A percentile compares a stretch with the other conserved stretches of the same genome.
Conservation (phyloP, 176 grass and related monocot species). For the Eleusine indica region DNA sequence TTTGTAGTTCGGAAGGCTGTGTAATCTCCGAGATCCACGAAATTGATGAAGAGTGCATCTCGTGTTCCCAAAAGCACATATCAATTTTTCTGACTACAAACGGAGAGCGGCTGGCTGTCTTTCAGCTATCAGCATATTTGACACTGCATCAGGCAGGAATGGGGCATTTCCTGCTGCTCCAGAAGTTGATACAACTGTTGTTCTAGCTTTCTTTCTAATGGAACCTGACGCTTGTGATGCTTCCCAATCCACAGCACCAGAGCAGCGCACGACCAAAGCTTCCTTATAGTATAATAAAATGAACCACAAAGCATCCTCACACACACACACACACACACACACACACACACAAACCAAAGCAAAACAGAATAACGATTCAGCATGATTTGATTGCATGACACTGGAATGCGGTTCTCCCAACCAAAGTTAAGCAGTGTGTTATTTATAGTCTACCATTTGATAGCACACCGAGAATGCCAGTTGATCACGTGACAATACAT, state of each 20-base stretch:
- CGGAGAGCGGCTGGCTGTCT: too few species aligned
- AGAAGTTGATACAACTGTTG: not conserved
- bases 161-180: not conserved
- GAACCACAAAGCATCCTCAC: not conserved
- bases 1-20: too few species aligned
- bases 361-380: not conserved
- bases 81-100: too few species aligned
- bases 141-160: too few species aligned
- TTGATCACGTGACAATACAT: not conserved
- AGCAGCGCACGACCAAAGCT: not conserved
- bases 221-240: not conserved
- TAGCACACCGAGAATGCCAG: slow-evolving; percentile 9
- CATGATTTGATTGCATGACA: not conserved
- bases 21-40: too few species aligned
- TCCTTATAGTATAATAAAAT: too few species aligned
- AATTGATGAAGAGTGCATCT: too few species aligned
- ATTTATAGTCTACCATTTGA: not conserved
- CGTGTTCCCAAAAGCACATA: too few species aligned
- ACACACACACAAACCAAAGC: too few species aligned
- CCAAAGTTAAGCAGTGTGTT: not conserved
- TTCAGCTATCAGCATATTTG: too few species aligned
- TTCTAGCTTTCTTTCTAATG: not conserved
- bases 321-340: too few species aligned
- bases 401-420: not conserved
- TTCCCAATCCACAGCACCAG: not conserved